Evolutionary conservation across 306 rosid genomes (phyloP).

Genomic region (Prunus mume): DNA sequence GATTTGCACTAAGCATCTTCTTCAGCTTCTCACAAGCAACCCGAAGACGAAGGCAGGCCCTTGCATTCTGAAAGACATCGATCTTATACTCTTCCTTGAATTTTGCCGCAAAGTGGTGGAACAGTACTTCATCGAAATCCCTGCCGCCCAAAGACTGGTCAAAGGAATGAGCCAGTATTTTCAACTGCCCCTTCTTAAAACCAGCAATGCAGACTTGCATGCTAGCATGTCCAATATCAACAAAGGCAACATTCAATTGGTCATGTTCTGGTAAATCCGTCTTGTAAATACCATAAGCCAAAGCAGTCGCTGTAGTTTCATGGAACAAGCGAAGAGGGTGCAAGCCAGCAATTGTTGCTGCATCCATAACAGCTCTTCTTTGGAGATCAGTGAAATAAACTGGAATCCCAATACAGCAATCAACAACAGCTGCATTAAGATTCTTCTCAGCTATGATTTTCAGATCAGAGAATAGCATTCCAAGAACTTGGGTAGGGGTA

Average conservation of each 20-base stretch:
- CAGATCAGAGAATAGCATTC: slow-evolving; percentile 74
- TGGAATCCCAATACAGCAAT: slow-evolving; percentile 96
- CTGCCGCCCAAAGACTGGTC: slow-evolving; percentile 93
- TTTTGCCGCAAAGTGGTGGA: slow-evolving; percentile 72
- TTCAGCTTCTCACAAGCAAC: slow-evolving; percentile 91
- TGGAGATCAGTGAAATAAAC: slow-evolving; percentile 89
- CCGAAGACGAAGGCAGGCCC: slow-evolving; percentile 80
- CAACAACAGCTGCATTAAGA: slow-evolving; percentile 75
- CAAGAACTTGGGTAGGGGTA: slow-evolving; percentile 83
- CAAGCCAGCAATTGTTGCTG: slow-evolving; percentile 88
- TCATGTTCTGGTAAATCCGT: slow-evolving; percentile 89
- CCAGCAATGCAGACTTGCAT: slow-evolving; percentile 99
- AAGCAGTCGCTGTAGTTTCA: slow-evolving; percentile 90
- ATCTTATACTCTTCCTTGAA: slow-evolving; percentile 84
- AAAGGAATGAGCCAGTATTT: slow-evolving; percentile 73
- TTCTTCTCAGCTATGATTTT: slow-evolving; percentile 79
- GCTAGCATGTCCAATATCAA: slow-evolving; percentile 91
- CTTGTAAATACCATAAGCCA: slow-evolving; percentile 95
- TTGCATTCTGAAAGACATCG: slow-evolving; percentile 77
- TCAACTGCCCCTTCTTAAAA: slow-evolving; percentile 83
- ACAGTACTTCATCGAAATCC: slow-evolving; percentile 85
- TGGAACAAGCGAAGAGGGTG: slow-evolving; percentile 83
- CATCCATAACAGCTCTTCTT: slow-evolving; percentile 88
- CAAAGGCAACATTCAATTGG: slow-evolving; percentile 83
- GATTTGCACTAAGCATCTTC: slow-evolving; percentile 94